Percentiles rank a stretch among this genome's conserved stretches.
phyloP scores from a whole-genome alignment of 2,329 filamentous ascomycete species.

The Aspergillus costaricaensis region DNA sequence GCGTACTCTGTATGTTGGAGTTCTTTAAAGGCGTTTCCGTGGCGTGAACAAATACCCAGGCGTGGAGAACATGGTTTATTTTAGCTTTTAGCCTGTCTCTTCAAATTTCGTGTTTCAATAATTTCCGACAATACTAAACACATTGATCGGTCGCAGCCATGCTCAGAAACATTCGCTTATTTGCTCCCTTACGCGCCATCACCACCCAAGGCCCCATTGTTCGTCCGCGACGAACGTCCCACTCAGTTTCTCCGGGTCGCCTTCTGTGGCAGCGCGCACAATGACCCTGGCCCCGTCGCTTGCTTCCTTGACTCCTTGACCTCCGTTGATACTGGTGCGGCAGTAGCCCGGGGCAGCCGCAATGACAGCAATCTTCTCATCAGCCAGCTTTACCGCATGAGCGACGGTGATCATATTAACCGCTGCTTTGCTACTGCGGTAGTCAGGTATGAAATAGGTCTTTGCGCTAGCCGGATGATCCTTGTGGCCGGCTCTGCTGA shows the following conservation, averaged over 20 bases:
- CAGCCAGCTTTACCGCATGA: neutral
- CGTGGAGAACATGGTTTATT: slow-evolving; percentile 15
- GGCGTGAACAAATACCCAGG: slow-evolving; percentile 20
- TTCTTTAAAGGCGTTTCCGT: slow-evolving; percentile 17
- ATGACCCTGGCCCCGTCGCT: neutral
- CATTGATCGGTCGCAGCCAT: neutral
- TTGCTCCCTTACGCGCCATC: neutral
- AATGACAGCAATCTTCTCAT: slow-evolving; percentile 2
- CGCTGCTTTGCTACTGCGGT: slow-evolving; percentile 6
- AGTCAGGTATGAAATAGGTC: neutral
- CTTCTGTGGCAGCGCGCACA: neutral
- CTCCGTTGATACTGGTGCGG: neutral
- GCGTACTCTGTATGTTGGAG: slow-evolving; percentile 9
- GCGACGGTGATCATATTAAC: slow-evolving; percentile 6
- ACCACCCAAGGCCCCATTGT: neutral
- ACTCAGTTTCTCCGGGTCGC: neutral
- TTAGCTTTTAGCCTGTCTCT: slow-evolving; percentile 9
- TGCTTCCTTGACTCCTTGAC: slow-evolving; percentile 2
- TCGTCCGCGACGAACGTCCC: neutral
- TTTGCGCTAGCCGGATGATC: neutral
- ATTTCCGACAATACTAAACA: neutral
- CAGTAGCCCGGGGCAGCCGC: slow-evolving; percentile 8
- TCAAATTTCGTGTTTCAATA: neutral
- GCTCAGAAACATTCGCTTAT: neutral
- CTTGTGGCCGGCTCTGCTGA: slow-evolving; percentile 8